Conservation (phyloP, 345 rosid species). For the Trapa bicornis region DNA sequence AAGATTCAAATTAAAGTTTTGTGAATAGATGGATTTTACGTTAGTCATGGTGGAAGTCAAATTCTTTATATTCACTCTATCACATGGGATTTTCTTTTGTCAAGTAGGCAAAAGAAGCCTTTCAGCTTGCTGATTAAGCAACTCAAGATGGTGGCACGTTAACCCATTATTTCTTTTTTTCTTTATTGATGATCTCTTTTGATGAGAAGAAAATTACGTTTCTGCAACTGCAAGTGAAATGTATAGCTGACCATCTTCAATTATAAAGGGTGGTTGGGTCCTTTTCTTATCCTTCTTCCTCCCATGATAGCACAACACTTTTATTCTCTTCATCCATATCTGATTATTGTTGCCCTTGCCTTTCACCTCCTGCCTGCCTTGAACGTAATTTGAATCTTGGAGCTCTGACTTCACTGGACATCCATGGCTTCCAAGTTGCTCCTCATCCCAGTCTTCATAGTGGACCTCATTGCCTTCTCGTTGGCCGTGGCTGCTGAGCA, state of each 20-base stretch:
- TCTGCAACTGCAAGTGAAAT: neutral
- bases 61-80: too few relatives aligned
- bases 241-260: neutral
- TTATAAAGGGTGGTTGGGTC: neutral
- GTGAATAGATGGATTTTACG: too few relatives aligned
- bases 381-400: neutral
- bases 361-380: neutral
- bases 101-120: too few relatives aligned
- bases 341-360: neutral
- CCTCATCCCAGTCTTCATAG: slow-evolving; percentile 45
- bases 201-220: neutral
- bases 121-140: neutral
- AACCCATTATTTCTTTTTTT: neutral
- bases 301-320: neutral
- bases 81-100: too few relatives aligned
- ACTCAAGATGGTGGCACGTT: neutral
- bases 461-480: slow-evolving; percentile 86
- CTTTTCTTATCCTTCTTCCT: neutral
- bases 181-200: neutral
- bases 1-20: too few relatives aligned
- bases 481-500: slow-evolving; percentile 94
- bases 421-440: slow-evolving; percentile 76
- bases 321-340: neutral
- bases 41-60: too few relatives aligned
- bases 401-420: slow-evolving; percentile 11